phyloP scores from a whole-genome alignment of 495 filamentous ascomycete species.

The Hypoxylon lenormandii region DNA sequence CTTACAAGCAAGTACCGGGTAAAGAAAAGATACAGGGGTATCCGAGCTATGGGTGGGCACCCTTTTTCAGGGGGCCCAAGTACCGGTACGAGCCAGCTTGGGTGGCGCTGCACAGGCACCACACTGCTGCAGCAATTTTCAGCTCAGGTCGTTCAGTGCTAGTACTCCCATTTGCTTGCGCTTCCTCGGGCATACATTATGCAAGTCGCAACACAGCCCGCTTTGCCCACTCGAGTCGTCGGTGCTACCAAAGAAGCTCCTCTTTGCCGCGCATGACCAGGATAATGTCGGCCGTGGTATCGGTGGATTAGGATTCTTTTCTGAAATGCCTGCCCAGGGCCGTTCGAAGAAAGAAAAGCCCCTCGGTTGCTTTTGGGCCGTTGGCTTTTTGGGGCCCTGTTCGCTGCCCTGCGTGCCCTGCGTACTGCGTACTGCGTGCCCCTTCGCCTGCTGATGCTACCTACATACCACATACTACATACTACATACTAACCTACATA shows the following conservation, averaged over 20 bases:
- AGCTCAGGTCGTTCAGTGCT: conserved; percentile 56
- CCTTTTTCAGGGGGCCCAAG: conserved; percentile 16
- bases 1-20: conserved; percentile 12
- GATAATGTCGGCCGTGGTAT: conserved; percentile 45
- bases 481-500: no score
- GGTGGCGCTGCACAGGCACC: conserved; percentile 58
- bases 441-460: conserved; percentile 38
- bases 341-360: no score
- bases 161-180: conserved; percentile 54
- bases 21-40: conserved; percentile 21
- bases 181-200: conserved; percentile 57
- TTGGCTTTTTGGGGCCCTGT: conserved; percentile 11
- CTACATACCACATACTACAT: neutral
- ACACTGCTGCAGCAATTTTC: conserved; percentile 61
- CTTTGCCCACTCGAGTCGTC: conserved; percentile 48
- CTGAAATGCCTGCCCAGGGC: conserved; percentile 26
- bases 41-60: conserved; percentile 6
- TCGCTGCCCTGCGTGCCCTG: conserved; percentile 7
- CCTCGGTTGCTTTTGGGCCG: conserved; percentile 4
- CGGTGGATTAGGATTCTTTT: conserved; percentile 43
- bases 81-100: conserved; percentile 39
- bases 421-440: conserved; percentile 24
- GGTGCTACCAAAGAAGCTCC: conserved; percentile 30
- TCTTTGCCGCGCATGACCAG: conserved; percentile 52
- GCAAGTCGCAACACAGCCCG: conserved; percentile 62